Evolutionary conservation across 306 rosid species (phyloP), one percentile per base, ranked within the genome.

Genomic region (Ammopiptanthus mongolicus): DNA sequence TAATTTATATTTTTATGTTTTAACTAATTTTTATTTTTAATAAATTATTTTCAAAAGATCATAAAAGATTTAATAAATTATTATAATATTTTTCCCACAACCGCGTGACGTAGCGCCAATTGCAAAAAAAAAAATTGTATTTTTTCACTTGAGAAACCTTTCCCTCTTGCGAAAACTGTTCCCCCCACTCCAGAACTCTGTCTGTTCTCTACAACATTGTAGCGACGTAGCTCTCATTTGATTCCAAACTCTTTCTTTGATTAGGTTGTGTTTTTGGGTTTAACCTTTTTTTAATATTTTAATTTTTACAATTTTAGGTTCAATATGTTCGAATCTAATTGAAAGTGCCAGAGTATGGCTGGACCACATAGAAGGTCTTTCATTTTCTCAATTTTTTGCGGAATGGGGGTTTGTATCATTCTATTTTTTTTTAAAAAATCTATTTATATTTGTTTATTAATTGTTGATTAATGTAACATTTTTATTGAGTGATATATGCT

Each of bases 351-450:
- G 97, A 95, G 71, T 95, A 91, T 60, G 99, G 99, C 61, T 95
- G 99, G 99, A 95, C 99, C 77, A 95, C 99, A 68, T 97, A 95
- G 91, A 95, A 95, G 82, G 99, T 95, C 64, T 95, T 95, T 83
- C 99, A 95, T 86, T 95, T 95, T 78, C 97, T 95, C 80, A 95
- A 95, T 83, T 92, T 86, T 73, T 69, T 95, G 87, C 97, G 91
- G 84, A 95, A 95, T 63, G 93, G 89, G 81, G 97, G 98, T 95
- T 83, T 86, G 94, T 95, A 78, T 84, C 82, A 62, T 73, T 39
- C 51, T 18, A 37, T 67, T 33, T 17, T 18, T 18, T 31, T 13
- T 73, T 18, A 13, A 2, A 37, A 42, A 52, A 7, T 59, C 4
- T 37, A 13, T 21, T 65, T 25, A 21, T 47, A n/a, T 72, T 65